phyloP scores from a whole-genome alignment of 768 basidiomycete genomes.

The Royoungia palumana region DNA sequence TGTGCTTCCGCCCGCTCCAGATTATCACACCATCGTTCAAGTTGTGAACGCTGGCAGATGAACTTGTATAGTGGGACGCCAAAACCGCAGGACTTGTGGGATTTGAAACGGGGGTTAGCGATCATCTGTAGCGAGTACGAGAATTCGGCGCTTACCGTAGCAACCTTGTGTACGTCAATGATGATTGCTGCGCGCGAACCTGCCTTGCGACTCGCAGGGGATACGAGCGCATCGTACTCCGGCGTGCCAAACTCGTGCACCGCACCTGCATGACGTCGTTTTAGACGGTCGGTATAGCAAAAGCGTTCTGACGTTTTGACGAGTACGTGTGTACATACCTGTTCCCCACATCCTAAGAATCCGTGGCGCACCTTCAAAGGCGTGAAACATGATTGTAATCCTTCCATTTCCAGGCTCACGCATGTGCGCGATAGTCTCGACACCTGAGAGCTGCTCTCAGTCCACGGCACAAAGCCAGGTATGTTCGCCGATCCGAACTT shows the following conservation, averaged over 20 bases:
- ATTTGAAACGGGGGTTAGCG: not conserved
- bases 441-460: slow-evolving; percentile 32
- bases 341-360: slow-evolving; percentile 59
- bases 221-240: slow-evolving; percentile 54
- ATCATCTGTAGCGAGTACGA: not conserved
- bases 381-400: slow-evolving; percentile 59
- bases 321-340: slow-evolving; percentile 33
- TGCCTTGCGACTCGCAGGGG: slow-evolving; percentile 42
- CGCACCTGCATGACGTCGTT: slow-evolving; percentile 37
- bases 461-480: not conserved
- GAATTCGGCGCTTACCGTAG: slow-evolving; percentile 32
- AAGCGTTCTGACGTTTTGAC: not conserved
- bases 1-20: slow-evolving; percentile 43
- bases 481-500: slow-evolving; percentile 13
- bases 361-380: slow-evolving; percentile 57
- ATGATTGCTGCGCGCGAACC: slow-evolving; percentile 62
- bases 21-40: slow-evolving; percentile 43
- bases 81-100: slow-evolving; percentile 62
- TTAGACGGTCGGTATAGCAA: not conserved
- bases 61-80: slow-evolving; percentile 60
- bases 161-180: slow-evolving; percentile 60
- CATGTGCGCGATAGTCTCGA: slow-evolving; percentile 59
- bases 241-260: slow-evolving; percentile 61
- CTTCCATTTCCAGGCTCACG: slow-evolving; percentile 55
- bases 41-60: slow-evolving; percentile 50